Evolutionary conservation across 139 green algal genomes (phyloP).

Genomic region (Zygnema cylindricum): DNA sequence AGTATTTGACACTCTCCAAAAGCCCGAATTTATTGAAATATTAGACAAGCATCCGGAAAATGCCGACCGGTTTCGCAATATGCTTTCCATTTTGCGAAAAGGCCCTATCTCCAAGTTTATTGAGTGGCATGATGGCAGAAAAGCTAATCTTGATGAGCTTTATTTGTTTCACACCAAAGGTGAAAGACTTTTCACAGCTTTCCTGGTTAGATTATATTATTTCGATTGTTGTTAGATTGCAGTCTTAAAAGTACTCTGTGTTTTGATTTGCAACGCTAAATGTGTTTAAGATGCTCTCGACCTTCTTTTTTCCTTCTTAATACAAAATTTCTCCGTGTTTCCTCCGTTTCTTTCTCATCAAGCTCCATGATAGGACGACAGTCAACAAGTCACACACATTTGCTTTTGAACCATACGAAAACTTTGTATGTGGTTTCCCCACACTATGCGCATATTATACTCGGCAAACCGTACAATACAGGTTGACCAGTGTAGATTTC

Average conservation of each 20-base stretch:
- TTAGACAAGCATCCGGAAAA: slow-evolving; percentile 27
- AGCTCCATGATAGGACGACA: too few relatives aligned
- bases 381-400: too few relatives aligned
- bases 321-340: too few relatives aligned
- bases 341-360: too few relatives aligned
- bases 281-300: neutral
- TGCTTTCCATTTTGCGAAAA: neutral
- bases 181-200: too few relatives aligned
- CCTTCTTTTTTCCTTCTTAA: too few relatives aligned
- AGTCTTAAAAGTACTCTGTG: neutral
- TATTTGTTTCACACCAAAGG: slow-evolving; percentile 16
- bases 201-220: neutral
- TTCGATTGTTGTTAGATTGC: neutral
- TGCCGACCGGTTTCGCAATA: slow-evolving; percentile 22
- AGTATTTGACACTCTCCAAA: neutral
- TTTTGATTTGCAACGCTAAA: neutral
- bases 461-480: too few relatives aligned
- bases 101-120: slow-evolving; percentile 8
- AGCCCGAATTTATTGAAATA: slow-evolving; percentile 1
- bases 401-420: too few relatives aligned
- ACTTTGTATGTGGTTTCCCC: too few relatives aligned
- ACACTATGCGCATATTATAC: too few relatives aligned
- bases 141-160: slow-evolving; percentile 7
- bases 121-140: slow-evolving; percentile 13
- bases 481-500: too few relatives aligned